Evolutionary conservation across 2,329 filamentous ascomycete genomes (phyloP).

Genomic region (Colletotrichum orbiculare): DNA sequence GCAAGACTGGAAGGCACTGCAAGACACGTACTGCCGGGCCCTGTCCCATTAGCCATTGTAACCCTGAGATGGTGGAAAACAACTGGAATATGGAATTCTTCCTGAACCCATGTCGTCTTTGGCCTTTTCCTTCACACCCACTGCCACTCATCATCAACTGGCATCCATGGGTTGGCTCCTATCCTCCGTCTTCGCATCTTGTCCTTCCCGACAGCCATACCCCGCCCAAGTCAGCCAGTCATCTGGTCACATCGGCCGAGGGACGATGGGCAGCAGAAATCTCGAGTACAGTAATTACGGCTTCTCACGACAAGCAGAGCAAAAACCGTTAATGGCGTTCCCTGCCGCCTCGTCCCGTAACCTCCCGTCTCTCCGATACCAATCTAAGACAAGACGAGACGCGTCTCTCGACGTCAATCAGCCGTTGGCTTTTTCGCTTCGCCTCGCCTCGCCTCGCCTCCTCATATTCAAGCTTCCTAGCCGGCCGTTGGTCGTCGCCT

Average conservation of each 20-base stretch:
- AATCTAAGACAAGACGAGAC: constrained; percentile 29
- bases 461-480: constrained; percentile 2
- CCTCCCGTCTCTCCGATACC: constrained; percentile 5
- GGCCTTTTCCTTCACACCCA: neutral
- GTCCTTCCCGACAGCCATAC: neutral
- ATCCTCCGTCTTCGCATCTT: too few relatives aligned
- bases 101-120: neutral
- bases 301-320: neutral
- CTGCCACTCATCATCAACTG: neutral
- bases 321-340: neutral
- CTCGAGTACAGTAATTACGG: too few relatives aligned
- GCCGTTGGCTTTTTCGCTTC: neutral
- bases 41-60: too few relatives aligned
- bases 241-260: neutral
- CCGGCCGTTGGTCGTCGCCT: neutral
- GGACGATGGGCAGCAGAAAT: too few relatives aligned
- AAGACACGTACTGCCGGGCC: too few relatives aligned
- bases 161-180: too few relatives aligned
- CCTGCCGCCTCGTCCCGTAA: neutral
- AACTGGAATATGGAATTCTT: neutral
- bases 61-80: too few relatives aligned
- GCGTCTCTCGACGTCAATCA: constrained; percentile 7
- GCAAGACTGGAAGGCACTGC: too few relatives aligned
- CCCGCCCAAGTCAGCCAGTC: neutral
- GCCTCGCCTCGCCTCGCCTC: neutral